Base-by-base conservation (phyloP, 2,329 filamentous ascomycete species). In the Reticulascus tulasneorum region DNA sequence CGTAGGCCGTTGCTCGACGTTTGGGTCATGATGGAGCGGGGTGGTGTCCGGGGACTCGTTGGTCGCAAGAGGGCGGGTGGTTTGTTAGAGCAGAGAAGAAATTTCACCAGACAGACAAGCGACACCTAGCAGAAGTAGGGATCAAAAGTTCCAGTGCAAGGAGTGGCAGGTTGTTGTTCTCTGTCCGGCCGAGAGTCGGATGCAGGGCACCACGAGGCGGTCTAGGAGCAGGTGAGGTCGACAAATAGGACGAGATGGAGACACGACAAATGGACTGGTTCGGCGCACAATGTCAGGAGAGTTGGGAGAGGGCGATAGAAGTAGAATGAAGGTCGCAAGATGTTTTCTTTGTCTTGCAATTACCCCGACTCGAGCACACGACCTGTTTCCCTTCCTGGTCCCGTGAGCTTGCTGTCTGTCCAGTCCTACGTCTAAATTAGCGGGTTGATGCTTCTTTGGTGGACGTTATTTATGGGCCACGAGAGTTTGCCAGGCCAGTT, bases 341-440 rank as follows among this genome's bases (percentile, higher is more conserved):
- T n/a, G 15, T 23, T 13, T 29, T 19, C 34, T 20, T 13, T n/a
- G 31, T 23, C 21, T 34, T 15, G 32, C 23, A 13, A 30, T 43
- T 41, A 37, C n/a, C 17, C 13, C 18, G 20, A 16, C 19, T 23
- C 45, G 53, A 48, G 58, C 60, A 63, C 60, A 60, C 60, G 60
- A 63, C 56, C 57, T 58, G 42, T 62, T 63, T 41, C 60, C 59
- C 44, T 58, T 60, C 53, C 27, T 20, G 33, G 25, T 21, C 12
- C n/a, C n/a, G n/a, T n/a, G n/a, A n/a, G n/a, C n/a, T n/a, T n/a
- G n/a, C n/a, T n/a, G n/a, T 21, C 12, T 16, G 28, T 27, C 9
- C 24, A 27, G 24, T 27, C n/a, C n/a, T 27, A 12, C 9, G 21
- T 29, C 12, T 15, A 16, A n/a, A 16, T 29, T 29, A 9, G 9